phyloP scores from a whole-genome alignment of 192 early-diverging fungal genomes.

The Backusella australiensis region DNA sequence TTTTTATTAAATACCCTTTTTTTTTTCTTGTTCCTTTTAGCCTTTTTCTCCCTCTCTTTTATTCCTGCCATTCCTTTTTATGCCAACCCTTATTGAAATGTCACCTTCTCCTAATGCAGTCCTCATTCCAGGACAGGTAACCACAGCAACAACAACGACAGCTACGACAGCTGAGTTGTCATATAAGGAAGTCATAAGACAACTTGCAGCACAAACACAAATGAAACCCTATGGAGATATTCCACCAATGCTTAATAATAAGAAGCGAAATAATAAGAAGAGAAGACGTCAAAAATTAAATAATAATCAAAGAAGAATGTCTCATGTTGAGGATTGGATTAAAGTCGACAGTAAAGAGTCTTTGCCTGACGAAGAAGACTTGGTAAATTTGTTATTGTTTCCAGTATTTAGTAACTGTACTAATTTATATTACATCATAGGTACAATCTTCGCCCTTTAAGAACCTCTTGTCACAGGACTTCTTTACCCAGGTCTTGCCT shows the following conservation, averaged over 20 bases:
- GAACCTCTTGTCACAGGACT: slow-evolving; percentile 29
- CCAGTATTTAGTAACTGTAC: not conserved
- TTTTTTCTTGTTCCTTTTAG: not conserved
- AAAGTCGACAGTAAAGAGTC: slow-evolving; percentile 34
- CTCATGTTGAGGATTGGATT: slow-evolving; percentile 32
- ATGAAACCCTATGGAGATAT: slow-evolving; percentile 26
- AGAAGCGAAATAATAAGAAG: not conserved
- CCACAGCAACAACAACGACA: not conserved
- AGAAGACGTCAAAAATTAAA: slow-evolving; percentile 7
- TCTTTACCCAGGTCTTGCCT: slow-evolving; percentile 24
- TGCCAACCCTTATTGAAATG: not conserved
- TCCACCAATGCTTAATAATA: slow-evolving; percentile 22
- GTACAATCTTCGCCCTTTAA: slow-evolving; percentile 15
- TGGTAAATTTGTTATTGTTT: slow-evolving; percentile 11
- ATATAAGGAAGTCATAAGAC: slow-evolving; percentile 27
- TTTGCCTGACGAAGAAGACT: slow-evolving; percentile 33
- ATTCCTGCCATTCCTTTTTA: not conserved
- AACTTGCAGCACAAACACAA: slow-evolving; percentile 24
- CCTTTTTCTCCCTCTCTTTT: not conserved
- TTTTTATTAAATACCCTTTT: not conserved
- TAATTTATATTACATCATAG: slow-evolving; percentile 9
- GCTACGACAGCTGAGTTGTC: not conserved
- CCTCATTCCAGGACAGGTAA: not conserved
- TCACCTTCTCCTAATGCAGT: not conserved
- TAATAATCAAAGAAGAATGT: slow-evolving; percentile 19